phyloP scores from a whole-genome alignment of 495 filamentous ascomycete genomes.

The Penicillium salamii region DNA sequence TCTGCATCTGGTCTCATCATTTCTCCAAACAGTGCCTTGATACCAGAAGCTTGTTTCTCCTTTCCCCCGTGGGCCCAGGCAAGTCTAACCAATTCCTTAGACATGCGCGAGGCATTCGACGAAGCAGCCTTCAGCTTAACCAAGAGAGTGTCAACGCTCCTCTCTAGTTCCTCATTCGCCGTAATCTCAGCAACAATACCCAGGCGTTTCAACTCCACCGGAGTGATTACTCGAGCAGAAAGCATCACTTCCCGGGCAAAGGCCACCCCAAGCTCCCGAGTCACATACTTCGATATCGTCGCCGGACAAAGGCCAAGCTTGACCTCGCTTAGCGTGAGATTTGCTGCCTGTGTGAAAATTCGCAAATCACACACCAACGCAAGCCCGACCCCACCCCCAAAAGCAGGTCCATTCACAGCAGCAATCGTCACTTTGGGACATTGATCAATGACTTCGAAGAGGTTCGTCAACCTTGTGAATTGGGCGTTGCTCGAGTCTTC shows the following conservation, averaged over 20 bases:
- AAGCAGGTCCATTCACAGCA: conserved; percentile 33
- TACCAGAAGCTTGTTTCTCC: conserved; percentile 13
- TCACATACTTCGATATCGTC: conserved; percentile 33
- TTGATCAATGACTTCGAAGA: conserved; percentile 31
- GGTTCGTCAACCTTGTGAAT: conserved; percentile 16
- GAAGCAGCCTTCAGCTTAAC: conserved; percentile 10
- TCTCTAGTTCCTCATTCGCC: conserved; percentile 5
- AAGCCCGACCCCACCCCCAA: conserved; percentile 38
- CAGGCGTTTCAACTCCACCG: conserved; percentile 18
- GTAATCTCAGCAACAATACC: conserved; percentile 19
- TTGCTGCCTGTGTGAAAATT: conserved; percentile 14
- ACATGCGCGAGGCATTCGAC: conserved; percentile 21
- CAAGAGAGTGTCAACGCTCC: conserved; percentile 10
- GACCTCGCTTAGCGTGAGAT: conserved; percentile 31
- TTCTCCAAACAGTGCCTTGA: conserved; percentile 14
- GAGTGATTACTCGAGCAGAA: conserved; percentile 23
- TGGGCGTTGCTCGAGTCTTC: conserved; percentile 13
- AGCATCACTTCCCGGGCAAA: conserved; percentile 32
- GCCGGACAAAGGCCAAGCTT: conserved; percentile 32
- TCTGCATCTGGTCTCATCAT: conserved; percentile 23
- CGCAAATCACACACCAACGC: conserved; percentile 39
- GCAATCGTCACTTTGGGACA: conserved; percentile 39
- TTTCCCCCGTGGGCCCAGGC: conserved; percentile 18
- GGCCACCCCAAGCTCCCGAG: conserved; percentile 26
- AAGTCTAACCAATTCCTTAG: conserved; percentile 22